Base-by-base conservation (phyloP, 345 rosid genomes). In the Syzygium aromaticum region DNA sequence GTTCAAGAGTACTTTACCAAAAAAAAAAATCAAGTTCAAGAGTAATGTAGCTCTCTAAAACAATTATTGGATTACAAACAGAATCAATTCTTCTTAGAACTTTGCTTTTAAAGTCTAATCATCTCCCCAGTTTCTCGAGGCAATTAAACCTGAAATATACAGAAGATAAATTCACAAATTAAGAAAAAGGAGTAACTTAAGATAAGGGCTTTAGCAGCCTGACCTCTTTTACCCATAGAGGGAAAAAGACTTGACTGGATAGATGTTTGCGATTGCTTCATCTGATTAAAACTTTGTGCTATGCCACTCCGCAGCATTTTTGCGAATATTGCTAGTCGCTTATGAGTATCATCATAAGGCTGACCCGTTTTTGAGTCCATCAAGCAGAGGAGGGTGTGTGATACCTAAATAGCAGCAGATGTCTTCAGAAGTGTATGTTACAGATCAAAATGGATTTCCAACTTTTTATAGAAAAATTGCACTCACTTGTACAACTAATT, bases 361-460 rank as follows among this genome's bases (percentile, higher is more conserved):
- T 92, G 96, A 59, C 95, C 91, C 77, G 95, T 93, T 94, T 88
- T 91, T 28, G 98, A 90, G 91, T 96, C 97, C 85, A 96, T 91
- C 95, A 98, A 92, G 93, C 96, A 94, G 86, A 98, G 99, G 90
- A 98, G 95, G 77, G 99, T 96, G 89, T 98, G 99, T 84, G 99
- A 95, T 40, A 95, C 98, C 99, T 98, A 90, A 90, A 93, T 33
- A 85, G 80, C 77, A 90, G 57, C 85, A 91, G 84, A 30, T 84
- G 86, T 86, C 86, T 53, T 92, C 84, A 93, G 89, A 86, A 92
- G 53, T 28, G 21, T 53, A 80, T 57, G 84, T 10, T 27, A 84
- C 43, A 61, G 23, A 87, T 56, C 51, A 27, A 90, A 52, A 85
- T 49, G 80, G 54, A 51, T 30, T 59, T 77, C 87, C 53, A 30